Evolutionary conservation across 2,329 filamentous ascomycete genomes (phyloP).

Genomic region (Fusarium anthophilum): DNA sequence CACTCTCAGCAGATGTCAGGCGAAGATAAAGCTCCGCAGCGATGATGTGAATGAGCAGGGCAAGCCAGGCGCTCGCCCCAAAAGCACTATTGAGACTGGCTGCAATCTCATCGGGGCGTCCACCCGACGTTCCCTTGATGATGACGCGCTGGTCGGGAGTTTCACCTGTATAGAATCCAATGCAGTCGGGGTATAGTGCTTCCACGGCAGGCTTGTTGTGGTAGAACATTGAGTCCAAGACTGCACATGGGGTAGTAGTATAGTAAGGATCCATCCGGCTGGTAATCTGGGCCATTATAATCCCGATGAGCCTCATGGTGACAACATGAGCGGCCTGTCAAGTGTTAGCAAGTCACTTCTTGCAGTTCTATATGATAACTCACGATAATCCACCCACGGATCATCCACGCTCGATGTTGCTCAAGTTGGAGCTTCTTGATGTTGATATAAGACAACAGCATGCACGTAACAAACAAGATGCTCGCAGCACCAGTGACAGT

Average conservation of each 20-base stretch:
- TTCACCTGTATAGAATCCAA: conserved; percentile 47
- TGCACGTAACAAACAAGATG: conserved; percentile 54
- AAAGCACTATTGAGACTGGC: conserved; percentile 59
- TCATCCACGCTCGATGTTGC: conserved; percentile 72
- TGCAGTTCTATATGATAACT: rapidly evolving
- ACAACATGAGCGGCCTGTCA: conserved; percentile 58
- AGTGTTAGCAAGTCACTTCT: neutral
- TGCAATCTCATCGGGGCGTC: conserved; percentile 46
- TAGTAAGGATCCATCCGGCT: conserved; percentile 43
- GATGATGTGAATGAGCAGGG: conserved; percentile 60
- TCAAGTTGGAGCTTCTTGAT: conserved; percentile 70
- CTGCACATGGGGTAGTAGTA: conserved; percentile 54
- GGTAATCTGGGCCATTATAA: conserved; percentile 53
- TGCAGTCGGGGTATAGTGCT: conserved; percentile 56
- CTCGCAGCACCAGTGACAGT: conserved; percentile 53
- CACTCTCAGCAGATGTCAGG: conserved; percentile 62
- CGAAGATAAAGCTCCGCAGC: conserved; percentile 59
- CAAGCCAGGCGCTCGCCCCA: conserved; percentile 63
- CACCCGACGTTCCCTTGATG: conserved; percentile 46
- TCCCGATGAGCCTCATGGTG: conserved; percentile 60
- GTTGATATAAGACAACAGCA: conserved; percentile 62
- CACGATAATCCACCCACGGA: conserved; percentile 63
- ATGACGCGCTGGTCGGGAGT: conserved; percentile 19
- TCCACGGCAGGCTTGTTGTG: conserved; percentile 42
- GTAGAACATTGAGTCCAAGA: conserved; percentile 55